Evolutionary conservation across 2,329 filamentous ascomycete genomes (phyloP).

Genomic region (Calycina marina): DNA sequence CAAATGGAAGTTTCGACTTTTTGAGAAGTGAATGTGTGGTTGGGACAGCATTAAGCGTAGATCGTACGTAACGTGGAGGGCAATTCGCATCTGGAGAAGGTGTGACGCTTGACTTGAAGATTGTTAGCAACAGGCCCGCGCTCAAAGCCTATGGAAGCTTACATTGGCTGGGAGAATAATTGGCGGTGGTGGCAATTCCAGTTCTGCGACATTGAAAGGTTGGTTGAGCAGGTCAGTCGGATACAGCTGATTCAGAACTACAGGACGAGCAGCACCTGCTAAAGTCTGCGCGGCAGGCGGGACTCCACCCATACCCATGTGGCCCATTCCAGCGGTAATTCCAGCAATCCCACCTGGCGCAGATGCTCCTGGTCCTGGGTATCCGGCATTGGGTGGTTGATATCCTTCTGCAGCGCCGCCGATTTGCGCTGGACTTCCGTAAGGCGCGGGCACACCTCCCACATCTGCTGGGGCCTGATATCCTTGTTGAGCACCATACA

Average conservation of each 20-base stretch:
- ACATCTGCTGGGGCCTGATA: no score
- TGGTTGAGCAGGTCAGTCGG: conserved; percentile 83
- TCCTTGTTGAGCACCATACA: conserved; percentile 21
- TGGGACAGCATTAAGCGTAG: conserved; percentile 85
- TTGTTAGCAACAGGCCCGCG: conserved; percentile 25
- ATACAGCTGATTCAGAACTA: conserved; percentile 71
- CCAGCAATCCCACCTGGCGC: conserved; percentile 38
- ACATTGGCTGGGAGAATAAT: conserved; percentile 88
- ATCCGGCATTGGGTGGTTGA: conserved; percentile 52
- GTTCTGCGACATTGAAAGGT: conserved; percentile 84
- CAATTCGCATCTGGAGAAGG: conserved; percentile 86
- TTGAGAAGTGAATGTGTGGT: conserved; percentile 87
- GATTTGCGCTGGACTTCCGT: conserved; percentile 20
- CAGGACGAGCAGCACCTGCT: conserved; percentile 33
- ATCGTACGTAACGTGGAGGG: conserved; percentile 84
- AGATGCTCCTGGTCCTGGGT: conserved; percentile 31
- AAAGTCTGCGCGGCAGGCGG: conserved; percentile 27
- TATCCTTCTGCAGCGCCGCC: conserved; percentile 30
- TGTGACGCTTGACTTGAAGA: conserved; percentile 64
- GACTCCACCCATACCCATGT: conserved; percentile 51
- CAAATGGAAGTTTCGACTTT: conserved; percentile 92
- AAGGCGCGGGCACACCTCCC: conserved; percentile 26
- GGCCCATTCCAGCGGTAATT: conserved; percentile 71
- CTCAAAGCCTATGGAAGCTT: conserved; percentile 27
- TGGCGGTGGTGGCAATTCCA: conserved; percentile 81